These are phyloP conservation scores for Alternaria dauci DNA, from an alignment of 2,329 filamentous ascomycete species.

Conservation along the genomic window DNA sequence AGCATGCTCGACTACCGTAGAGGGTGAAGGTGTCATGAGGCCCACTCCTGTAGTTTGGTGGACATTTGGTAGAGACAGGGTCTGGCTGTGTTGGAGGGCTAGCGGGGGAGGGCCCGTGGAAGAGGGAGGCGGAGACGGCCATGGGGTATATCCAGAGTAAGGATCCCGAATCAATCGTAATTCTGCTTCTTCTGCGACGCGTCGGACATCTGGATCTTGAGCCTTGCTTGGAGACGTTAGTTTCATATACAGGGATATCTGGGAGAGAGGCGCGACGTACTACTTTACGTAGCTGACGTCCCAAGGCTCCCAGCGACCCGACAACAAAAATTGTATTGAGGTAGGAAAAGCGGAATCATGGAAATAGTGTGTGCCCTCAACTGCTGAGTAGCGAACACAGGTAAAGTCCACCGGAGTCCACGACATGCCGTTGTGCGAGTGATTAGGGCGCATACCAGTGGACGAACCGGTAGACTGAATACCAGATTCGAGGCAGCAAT, in stretches of 20 bases:
- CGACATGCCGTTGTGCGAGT: slow-evolving; percentile 36
- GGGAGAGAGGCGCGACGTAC: slow-evolving; percentile 23
- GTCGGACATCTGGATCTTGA: slow-evolving; percentile 40
- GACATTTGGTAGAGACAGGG: slow-evolving; percentile 8
- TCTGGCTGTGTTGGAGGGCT: background rate
- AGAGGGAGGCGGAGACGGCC: slow-evolving; percentile 31
- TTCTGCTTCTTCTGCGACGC: slow-evolving; percentile 42
- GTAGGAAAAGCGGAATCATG: slow-evolving; percentile 38
- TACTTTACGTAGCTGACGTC: slow-evolving; percentile 42
- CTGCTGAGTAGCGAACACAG: slow-evolving; percentile 39
- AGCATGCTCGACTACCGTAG: slow-evolving; percentile 8
- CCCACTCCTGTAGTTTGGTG: background rate
- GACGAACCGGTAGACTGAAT: slow-evolving; percentile 1
- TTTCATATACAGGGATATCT: background rate
- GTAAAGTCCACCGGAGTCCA: slow-evolving; percentile 38
- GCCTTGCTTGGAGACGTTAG: slow-evolving; percentile 33
- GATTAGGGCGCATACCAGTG: background rate
- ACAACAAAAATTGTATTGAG: slow-evolving; percentile 43
- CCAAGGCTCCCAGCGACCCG: slow-evolving; percentile 43
- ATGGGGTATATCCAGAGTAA: slow-evolving; percentile 30
- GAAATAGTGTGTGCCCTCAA: slow-evolving; percentile 45
- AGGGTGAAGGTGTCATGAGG: slow-evolving; percentile 16
- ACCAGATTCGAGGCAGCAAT: slow-evolving; percentile 12
- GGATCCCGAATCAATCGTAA: slow-evolving; percentile 27
- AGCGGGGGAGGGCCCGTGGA: slow-evolving; percentile 11